Evolutionary conservation across 2,329 filamentous ascomycete genomes (phyloP).

Genomic region (Aspergillus japonicus): DNA sequence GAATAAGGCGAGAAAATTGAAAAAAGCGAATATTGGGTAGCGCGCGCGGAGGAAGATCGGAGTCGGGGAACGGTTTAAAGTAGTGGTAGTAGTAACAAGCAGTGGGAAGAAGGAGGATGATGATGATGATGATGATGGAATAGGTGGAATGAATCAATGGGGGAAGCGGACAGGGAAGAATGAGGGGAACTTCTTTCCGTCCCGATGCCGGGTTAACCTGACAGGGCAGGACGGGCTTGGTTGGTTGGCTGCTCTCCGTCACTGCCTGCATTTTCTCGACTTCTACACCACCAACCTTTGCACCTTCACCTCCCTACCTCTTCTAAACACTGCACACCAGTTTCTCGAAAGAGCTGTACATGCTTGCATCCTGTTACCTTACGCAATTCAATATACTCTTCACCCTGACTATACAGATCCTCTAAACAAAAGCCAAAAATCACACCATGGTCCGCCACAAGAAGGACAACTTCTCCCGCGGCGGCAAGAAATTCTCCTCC

Average conservation of each 20-base stretch:
- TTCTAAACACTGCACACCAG: background rate
- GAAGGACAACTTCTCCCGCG: conserved; percentile 73
- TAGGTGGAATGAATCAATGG: background rate
- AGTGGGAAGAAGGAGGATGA: background rate
- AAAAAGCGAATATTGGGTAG: background rate
- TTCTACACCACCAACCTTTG: background rate
- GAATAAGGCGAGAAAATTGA: background rate
- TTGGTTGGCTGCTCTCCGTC: background rate
- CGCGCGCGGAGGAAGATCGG: conserved; percentile 4
- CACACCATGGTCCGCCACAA: conserved; percentile 85
- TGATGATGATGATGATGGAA: conserved; percentile 8
- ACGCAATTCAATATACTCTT: too few species aligned
- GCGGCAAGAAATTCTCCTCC: conserved; percentile 70
- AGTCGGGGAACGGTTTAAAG: background rate
- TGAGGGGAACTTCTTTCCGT: background rate
- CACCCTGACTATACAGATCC: too few species aligned
- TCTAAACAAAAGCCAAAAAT: background rate
- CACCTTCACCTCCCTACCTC: background rate
- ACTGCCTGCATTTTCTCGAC: background rate
- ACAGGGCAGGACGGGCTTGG: too few species aligned
- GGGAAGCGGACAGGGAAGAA: background rate
- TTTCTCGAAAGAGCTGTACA: too few species aligned
- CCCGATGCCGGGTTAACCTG: background rate
- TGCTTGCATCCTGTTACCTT: too few species aligned
- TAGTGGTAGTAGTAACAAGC: background rate